Percentiles rank a stretch among this genome's conserved stretches.
These are phyloP conservation scores for Anthostomella pinea DNA, from an alignment of 2,329 filamentous ascomycete genomes.

Conservation along the genomic window DNA sequence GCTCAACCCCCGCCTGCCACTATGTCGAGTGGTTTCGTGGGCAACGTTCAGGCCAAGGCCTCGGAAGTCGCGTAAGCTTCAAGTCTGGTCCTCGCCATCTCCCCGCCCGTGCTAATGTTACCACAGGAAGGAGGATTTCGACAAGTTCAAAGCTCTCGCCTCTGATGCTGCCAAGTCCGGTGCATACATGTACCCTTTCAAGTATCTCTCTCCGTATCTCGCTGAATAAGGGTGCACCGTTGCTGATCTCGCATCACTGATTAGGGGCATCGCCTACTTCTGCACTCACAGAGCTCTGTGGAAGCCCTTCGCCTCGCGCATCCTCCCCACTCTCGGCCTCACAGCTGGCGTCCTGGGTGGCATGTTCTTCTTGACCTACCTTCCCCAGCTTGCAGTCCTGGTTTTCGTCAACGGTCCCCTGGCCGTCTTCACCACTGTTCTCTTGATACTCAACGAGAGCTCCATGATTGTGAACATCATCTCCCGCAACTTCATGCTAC, in stretches of 20 bases:
- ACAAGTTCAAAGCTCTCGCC: constrained; percentile 61
- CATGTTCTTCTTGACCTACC: constrained; percentile 88
- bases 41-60: constrained; percentile 42
- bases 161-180: constrained; percentile 70
- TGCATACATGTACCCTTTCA: constrained; percentile 84
- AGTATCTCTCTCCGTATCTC: constrained; percentile 33
- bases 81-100: constrained; percentile 14
- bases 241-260: constrained; percentile 13
- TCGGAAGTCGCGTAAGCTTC: constrained; percentile 49
- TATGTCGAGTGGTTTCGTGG: constrained; percentile 23
- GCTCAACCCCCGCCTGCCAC: too few relatives aligned
- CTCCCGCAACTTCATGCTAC: constrained; percentile 70
- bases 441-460: constrained; percentile 65
- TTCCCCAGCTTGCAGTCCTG: constrained; percentile 79
- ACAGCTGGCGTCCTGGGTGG: constrained; percentile 68
- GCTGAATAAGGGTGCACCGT: constrained; percentile 3
- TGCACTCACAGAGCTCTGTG: constrained; percentile 53
- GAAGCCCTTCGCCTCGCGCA: constrained; percentile 55
- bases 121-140: constrained; percentile 66
- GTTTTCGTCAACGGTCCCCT: constrained; percentile 82
- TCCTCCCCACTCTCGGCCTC: constrained; percentile 63
- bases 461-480: constrained; percentile 55
- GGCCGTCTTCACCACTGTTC: constrained; percentile 68
- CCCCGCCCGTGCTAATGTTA: constrained; percentile 9
- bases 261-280: constrained; percentile 59